These are phyloP conservation scores for Orychophragmus violaceus DNA, from an alignment of 345 rosid genomes.

Conservation along the genomic window DNA sequence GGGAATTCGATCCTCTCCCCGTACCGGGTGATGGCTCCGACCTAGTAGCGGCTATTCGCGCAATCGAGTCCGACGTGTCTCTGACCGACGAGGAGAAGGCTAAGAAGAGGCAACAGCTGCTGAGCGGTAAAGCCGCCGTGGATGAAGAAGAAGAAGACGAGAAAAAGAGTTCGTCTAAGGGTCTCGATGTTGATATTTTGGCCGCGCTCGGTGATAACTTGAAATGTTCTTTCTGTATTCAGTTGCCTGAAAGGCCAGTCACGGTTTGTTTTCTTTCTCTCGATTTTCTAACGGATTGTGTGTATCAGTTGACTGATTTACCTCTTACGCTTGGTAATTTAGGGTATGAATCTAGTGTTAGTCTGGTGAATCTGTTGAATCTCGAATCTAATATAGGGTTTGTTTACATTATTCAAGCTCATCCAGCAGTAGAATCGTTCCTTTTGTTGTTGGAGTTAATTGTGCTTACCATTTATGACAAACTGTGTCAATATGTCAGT, in stretches of 20 bases:
- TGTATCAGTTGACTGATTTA: not conserved
- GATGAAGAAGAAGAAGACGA: not conserved
- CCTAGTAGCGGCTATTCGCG: slow-evolving; percentile 31
- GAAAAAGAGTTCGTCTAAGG: slow-evolving; percentile 6
- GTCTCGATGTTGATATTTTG: not conserved
- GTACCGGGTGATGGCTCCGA: not conserved
- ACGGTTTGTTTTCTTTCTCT: slow-evolving; percentile 41
- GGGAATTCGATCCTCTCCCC: not conserved
- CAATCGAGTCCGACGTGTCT: slow-evolving; percentile 40
- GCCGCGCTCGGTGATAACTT: slow-evolving; percentile 38
- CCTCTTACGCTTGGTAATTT: not conserved
- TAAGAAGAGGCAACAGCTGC: slow-evolving; percentile 41
- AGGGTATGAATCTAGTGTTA: not conserved
- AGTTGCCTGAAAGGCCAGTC: slow-evolving; percentile 69
- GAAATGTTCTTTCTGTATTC: too few species aligned
- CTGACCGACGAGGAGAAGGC: slow-evolving; percentile 46
- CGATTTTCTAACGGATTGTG: not conserved
- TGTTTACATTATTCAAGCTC: too few species aligned
- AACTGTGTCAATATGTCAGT: not conserved
- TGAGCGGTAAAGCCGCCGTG: slow-evolving; percentile 33
- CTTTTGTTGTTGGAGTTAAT: not conserved
- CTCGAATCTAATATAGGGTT: not conserved
- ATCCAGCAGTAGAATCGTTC: too few species aligned
- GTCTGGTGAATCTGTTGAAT: not conserved
- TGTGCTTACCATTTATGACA: not conserved